A percentile compares a stretch with the other conserved stretches of the same genome.
These are phyloP conservation scores for Solanum lignicaule DNA, from an alignment of 257 asterid species.

Conservation along the genomic window DNA sequence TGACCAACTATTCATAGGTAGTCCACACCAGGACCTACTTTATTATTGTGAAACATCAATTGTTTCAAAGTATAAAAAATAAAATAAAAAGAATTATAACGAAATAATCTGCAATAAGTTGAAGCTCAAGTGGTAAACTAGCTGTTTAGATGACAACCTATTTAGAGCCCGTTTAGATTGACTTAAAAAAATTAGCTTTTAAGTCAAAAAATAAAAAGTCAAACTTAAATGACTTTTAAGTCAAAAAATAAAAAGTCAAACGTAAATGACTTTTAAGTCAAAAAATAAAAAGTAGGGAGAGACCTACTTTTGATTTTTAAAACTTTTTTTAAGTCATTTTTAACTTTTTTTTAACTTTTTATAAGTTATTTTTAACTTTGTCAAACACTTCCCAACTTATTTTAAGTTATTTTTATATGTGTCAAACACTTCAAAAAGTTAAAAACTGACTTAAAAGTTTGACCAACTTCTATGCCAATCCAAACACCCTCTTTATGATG, in stretches of 20 bases:
- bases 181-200: not conserved
- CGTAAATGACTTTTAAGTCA: not conserved
- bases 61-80: not conserved
- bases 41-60: not conserved
- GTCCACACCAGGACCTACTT: not conserved
- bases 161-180: not conserved
- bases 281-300: no score
- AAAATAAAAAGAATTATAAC: not conserved
- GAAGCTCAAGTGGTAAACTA: not conserved
- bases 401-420: not conserved
- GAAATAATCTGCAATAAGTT: not conserved
- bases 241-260: not conserved
- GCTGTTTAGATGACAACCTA: not conserved
- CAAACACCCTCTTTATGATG: not conserved
- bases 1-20: not conserved
- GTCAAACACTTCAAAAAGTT: not conserved
- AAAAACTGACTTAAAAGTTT: not conserved
- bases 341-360: not conserved
- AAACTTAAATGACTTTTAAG: not conserved
- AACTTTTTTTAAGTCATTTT: not conserved
- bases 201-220: not conserved
- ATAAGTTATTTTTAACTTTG: not conserved
- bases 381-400: not conserved
- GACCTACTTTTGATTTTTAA: no score
- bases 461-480: not conserved